These are phyloP conservation scores for Lasiodiplodia theobromae DNA, from an alignment of 2,329 filamentous ascomycete species.

Conservation along the genomic window DNA sequence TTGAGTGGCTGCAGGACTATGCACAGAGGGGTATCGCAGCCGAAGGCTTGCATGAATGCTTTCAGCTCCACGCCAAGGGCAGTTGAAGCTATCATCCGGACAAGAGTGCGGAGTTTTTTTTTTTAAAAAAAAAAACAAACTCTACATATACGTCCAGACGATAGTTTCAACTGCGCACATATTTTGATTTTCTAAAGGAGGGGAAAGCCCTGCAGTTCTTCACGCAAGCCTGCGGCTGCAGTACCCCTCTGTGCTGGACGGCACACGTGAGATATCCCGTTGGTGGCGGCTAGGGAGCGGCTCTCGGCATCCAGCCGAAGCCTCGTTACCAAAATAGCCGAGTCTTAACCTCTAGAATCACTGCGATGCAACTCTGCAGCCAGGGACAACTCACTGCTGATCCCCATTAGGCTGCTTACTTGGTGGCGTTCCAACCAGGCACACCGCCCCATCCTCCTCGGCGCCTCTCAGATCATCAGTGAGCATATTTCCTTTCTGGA, in stretches of 20 bases:
- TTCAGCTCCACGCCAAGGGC: no score
- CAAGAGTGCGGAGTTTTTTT: no score
- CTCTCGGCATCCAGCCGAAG: constrained; percentile 1
- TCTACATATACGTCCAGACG: no score
- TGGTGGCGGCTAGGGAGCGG: not conserved
- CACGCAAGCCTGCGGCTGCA: not conserved
- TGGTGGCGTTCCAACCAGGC: not conserved
- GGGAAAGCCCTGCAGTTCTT: not conserved
- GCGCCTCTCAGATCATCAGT: not conserved
- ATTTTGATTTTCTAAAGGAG: no score
- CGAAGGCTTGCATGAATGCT: no score
- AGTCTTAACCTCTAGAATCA: not conserved
- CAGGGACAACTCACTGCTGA: constrained; percentile 12
- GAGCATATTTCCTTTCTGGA: constrained; percentile 2
- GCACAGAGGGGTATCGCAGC: no score
- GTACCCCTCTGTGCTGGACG: not conserved
- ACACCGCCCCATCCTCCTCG: constrained; percentile 2
- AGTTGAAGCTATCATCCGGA: no score
- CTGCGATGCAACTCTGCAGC: not conserved
- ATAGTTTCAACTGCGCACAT: no score
- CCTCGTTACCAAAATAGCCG: not conserved
- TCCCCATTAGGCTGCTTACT: constrained; percentile 8
- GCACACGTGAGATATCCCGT: not conserved
- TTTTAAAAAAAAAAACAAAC: no score
- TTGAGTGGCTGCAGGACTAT: no score